Percentiles rank a stretch among this genome's conserved stretches.
Conservation (phyloP, 495 filamentous ascomycete genomes). For the Podospora bellae-mahoneyi region DNA sequence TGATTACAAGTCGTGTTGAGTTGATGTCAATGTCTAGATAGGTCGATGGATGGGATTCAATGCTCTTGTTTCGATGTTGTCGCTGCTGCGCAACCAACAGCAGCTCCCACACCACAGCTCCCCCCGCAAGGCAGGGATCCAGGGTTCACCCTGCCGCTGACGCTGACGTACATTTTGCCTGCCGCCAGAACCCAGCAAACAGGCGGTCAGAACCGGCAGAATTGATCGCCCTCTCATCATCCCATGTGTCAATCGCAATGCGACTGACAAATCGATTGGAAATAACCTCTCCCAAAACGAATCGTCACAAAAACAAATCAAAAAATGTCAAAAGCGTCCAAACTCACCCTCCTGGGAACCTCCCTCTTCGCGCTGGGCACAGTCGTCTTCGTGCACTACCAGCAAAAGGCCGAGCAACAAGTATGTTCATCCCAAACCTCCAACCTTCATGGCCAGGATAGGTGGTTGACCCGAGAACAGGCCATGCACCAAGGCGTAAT, state of each 20-base stretch:
- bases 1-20: too few species aligned
- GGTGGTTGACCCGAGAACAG: constrained; percentile 40
- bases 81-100: constrained; percentile 1
- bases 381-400: constrained; percentile 81
- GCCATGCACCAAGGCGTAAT: constrained; percentile 95
- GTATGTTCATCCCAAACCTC: constrained; percentile 47
- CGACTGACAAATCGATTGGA: neutral
- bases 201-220: constrained; percentile 19
- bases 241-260: neutral
- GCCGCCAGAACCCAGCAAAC: constrained; percentile 1
- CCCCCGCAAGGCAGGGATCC: neutral
- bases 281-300: neutral
- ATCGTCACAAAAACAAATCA: neutral
- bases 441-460: neutral
- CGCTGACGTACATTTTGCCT: constrained; percentile 20
- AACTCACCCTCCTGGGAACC: constrained; percentile 76
- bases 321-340: constrained; percentile 83
- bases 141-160: neutral
- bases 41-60: neutral
- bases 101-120: constrained; percentile 4
- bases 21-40: too few species aligned
- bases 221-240: neutral
- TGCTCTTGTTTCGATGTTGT: neutral
- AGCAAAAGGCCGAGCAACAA: constrained; percentile 80
- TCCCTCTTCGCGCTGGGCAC: constrained; percentile 71